phyloP scores from a whole-genome alignment of 2,329 filamentous ascomycete species.

The Fusarium papillatum region DNA sequence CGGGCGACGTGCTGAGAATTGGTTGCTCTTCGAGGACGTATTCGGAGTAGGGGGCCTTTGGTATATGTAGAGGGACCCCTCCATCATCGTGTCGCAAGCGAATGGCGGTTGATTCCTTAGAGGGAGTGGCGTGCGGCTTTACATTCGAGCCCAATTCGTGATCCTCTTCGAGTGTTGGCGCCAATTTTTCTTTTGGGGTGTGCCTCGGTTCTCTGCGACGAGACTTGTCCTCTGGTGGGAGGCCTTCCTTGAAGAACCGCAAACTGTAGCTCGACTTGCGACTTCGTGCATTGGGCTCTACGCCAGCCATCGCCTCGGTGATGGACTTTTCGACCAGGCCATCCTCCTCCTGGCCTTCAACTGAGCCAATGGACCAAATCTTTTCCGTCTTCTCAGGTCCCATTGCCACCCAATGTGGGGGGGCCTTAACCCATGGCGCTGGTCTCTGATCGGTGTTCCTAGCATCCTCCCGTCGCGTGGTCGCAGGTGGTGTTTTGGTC shows the following conservation, averaged over 20 bases:
- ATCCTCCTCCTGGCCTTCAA: slow-evolving; percentile 61
- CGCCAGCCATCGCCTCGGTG: slow-evolving; percentile 70
- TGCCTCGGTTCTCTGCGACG: slow-evolving; percentile 64
- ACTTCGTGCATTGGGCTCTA: slow-evolving; percentile 74
- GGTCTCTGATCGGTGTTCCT: slow-evolving; percentile 31
- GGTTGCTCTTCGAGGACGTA: slow-evolving; percentile 31
- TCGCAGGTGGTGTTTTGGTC: slow-evolving; percentile 17
- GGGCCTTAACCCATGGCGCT: slow-evolving; percentile 49
- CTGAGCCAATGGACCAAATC: slow-evolving; percentile 73
- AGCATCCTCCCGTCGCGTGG: slow-evolving; percentile 31
- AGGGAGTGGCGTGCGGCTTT: background rate
- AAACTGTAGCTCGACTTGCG: slow-evolving; percentile 77
- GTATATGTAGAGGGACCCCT: slow-evolving; percentile 13
- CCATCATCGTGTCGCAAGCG: slow-evolving; percentile 30
- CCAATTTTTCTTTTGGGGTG: slow-evolving; percentile 56
- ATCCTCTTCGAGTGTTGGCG: slow-evolving; percentile 52
- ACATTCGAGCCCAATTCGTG: slow-evolving; percentile 9
- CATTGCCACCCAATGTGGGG: slow-evolving; percentile 59
- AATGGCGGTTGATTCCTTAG: slow-evolving; percentile 18
- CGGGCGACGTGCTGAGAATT: slow-evolving; percentile 36
- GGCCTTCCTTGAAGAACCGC: slow-evolving; percentile 76
- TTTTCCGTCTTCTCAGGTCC: slow-evolving; percentile 73
- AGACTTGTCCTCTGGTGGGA: slow-evolving; percentile 69
- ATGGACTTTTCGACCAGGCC: slow-evolving; percentile 76
- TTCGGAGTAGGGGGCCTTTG: background rate